Conservation (phyloP, 2,329 filamentous ascomycete genomes). For the Cladophialophora immunda region DNA sequence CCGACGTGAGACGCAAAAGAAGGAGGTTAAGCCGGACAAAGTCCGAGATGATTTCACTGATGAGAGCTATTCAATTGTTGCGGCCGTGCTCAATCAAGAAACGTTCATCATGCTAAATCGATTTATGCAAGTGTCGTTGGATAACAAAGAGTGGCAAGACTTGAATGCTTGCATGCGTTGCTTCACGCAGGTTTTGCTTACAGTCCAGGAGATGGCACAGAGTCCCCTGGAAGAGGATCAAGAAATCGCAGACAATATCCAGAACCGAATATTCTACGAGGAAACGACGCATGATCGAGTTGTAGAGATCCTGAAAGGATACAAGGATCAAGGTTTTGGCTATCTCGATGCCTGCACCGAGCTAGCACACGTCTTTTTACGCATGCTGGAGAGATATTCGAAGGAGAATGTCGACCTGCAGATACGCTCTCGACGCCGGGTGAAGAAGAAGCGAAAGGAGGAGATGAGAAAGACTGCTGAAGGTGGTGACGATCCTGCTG, state of each 20-base stretch:
- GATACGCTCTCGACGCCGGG: slow-evolving; percentile 80
- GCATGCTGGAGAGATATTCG: slow-evolving; percentile 90
- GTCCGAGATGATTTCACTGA: slow-evolving; percentile 63
- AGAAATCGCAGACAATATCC: slow-evolving; percentile 96
- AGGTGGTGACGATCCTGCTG: slow-evolving; percentile 57
- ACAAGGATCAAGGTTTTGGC: slow-evolving; percentile 91
- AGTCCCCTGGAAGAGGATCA: slow-evolving; percentile 90
- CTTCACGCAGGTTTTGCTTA: slow-evolving; percentile 92
- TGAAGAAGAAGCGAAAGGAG: slow-evolving; percentile 76
- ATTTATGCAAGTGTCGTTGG: slow-evolving; percentile 78
- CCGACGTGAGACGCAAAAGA: slow-evolving; percentile 69
- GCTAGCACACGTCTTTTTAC: slow-evolving; percentile 87
- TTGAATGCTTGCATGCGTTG: slow-evolving; percentile 89
- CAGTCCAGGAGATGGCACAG: slow-evolving; percentile 89
- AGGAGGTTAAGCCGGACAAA: slow-evolving; percentile 59
- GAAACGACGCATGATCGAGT: slow-evolving; percentile 91
- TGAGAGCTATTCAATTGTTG: slow-evolving; percentile 85
- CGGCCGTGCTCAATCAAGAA: slow-evolving; percentile 90
- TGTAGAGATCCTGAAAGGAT: slow-evolving; percentile 79
- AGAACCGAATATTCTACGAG: slow-evolving; percentile 98
- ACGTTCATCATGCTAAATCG: slow-evolving; percentile 90
- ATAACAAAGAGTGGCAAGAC: slow-evolving; percentile 87
- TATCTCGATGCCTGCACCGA: slow-evolving; percentile 94
- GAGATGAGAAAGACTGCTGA: slow-evolving; percentile 54
- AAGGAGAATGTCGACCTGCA: slow-evolving; percentile 96